Conservation (phyloP, 305 asterid species). For the Fraxinus floribunda region DNA sequence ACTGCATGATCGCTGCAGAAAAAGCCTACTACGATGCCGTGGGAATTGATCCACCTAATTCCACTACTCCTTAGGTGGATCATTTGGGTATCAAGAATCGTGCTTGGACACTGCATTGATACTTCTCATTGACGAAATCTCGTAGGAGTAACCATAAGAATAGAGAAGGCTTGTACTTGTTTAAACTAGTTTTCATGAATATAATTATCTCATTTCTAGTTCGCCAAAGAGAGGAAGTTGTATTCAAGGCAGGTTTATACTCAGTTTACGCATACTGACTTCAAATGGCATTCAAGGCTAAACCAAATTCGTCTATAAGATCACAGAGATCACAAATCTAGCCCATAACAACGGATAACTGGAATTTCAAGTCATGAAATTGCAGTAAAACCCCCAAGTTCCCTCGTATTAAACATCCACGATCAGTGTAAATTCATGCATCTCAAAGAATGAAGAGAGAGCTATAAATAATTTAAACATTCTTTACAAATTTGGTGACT, state of each 20-base stretch:
- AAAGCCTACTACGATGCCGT: slow-evolving; percentile 53
- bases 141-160: neutral
- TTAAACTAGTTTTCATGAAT: neutral
- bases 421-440: neutral
- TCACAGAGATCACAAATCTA: no score
- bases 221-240: neutral
- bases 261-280: neutral
- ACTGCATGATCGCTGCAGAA: slow-evolving; percentile 68
- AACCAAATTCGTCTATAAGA: no score
- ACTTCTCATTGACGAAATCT: neutral
- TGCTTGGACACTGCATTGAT: neutral
- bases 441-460: neutral
- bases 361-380: neutral
- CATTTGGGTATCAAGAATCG: neutral
- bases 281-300: no score
- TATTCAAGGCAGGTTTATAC: neutral
- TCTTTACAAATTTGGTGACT: neutral
- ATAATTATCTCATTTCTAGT: neutral
- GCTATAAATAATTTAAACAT: neutral
- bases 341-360: neutral
- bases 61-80: slow-evolving; percentile 44
- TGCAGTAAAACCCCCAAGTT: neutral
- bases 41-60: slow-evolving; percentile 70
- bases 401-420: neutral
- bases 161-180: neutral